Conservation (phyloP, 768 basidiomycete species). For the Lactarius sanguifluus region DNA sequence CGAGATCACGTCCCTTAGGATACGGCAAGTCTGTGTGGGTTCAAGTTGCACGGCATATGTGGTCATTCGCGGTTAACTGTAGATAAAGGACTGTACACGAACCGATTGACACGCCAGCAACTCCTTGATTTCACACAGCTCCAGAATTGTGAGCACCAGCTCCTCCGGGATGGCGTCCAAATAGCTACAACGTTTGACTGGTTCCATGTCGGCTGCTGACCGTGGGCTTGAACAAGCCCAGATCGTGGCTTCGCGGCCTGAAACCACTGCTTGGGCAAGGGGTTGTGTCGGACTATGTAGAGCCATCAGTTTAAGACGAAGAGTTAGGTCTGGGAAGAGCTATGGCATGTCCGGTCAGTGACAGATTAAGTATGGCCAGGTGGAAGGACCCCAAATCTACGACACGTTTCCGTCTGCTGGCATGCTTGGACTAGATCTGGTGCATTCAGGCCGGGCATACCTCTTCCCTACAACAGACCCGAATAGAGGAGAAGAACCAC, state of each 20-base stretch:
- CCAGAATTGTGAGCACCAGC: conserved; percentile 11
- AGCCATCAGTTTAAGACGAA: not conserved
- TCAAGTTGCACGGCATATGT: not conserved
- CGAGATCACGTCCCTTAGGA: conserved; percentile 8
- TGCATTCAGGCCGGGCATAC: not conserved
- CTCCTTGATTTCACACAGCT: conserved; percentile 11
- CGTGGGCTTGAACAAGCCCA: not conserved
- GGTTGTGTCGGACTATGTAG: not conserved
- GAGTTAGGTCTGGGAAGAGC: not conserved
- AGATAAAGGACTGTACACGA: not conserved
- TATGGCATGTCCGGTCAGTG: not conserved
- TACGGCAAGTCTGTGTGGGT: conserved; percentile 17
- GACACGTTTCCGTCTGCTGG: not conserved
- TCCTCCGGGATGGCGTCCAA: conserved; percentile 12
- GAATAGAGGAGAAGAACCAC: not conserved
- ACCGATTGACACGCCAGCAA: conserved; percentile 21
- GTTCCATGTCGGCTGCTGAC: not conserved
- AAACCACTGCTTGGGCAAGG: not conserved
- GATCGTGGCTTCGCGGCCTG: not conserved
- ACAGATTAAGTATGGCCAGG: not conserved
- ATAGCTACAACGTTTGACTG: not conserved
- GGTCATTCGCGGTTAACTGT: not conserved
- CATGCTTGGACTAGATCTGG: not conserved
- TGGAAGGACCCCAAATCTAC: not conserved
- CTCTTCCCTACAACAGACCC: not conserved